Evolutionary conservation across 441 rosid species (phyloP).

Genomic region (Metrosideros polymorpha): DNA sequence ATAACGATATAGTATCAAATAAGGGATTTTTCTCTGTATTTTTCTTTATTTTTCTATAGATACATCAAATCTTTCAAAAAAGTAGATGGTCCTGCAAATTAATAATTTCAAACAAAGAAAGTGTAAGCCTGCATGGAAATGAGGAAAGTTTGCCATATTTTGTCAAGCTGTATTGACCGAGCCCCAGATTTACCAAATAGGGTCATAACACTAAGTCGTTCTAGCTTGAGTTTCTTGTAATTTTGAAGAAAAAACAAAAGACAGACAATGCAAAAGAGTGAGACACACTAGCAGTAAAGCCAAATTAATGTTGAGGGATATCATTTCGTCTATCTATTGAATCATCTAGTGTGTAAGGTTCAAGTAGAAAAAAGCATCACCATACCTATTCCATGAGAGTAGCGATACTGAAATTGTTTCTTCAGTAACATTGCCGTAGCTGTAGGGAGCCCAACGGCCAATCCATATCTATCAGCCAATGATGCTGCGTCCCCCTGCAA

Average conservation of each 20-base stretch:
- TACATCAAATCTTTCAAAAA: neutral
- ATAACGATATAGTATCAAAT: neutral
- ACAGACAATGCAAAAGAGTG: neutral
- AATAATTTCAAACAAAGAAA: neutral
- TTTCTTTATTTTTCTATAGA: neutral
- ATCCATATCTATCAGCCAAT: conserved; percentile 70
- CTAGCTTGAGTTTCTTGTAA: neutral
- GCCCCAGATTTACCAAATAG: neutral
- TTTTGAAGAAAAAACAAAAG: neutral
- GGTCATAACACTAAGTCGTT: neutral
- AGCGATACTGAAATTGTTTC: conserved; percentile 71
- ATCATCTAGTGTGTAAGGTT: neutral
- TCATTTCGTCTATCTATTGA: neutral
- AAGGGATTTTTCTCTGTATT: neutral
- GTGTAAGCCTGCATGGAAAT: neutral
- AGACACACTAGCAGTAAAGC: neutral
- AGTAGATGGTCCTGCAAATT: neutral
- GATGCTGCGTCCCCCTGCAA: conserved; percentile 89
- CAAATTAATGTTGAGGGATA: neutral
- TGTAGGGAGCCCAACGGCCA: conserved; percentile 66
- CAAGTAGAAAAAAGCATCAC: neutral
- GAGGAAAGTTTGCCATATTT: neutral
- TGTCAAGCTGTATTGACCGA: neutral
- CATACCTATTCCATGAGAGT: conserved; percentile 82
- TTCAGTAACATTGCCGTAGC: conserved; percentile 67